Percentiles rank a stretch among this genome's conserved stretches.
Evolutionary conservation across 2,329 filamentous ascomycete genomes (phyloP).

Genomic region (Diaporthe vaccinii): DNA sequence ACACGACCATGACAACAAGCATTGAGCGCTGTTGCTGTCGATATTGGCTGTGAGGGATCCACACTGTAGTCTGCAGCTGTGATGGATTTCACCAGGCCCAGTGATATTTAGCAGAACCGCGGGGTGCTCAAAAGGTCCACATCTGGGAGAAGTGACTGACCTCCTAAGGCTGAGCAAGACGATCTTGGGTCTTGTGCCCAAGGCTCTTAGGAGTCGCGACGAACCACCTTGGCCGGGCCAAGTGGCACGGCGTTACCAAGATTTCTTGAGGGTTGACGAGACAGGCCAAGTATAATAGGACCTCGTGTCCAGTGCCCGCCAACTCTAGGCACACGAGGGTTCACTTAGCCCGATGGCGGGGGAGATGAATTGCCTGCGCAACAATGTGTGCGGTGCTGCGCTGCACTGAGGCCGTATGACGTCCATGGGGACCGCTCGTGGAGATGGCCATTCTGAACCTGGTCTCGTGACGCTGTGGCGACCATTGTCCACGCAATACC

Average conservation of each 20-base stretch:
- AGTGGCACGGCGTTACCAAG: slow-evolving; percentile 21
- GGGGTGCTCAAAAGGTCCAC: not conserved
- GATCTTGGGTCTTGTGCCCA: not conserved
- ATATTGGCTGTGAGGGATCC: not conserved
- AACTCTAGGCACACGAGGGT: slow-evolving; percentile 6
- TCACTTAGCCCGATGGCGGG: not conserved
- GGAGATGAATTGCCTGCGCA: not conserved
- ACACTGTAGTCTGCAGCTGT: not conserved
- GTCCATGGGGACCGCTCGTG: not conserved
- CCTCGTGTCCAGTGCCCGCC: not conserved
- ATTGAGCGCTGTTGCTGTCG: not conserved
- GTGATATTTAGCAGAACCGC: not conserved
- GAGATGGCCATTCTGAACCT: not conserved
- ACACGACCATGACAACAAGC: not conserved
- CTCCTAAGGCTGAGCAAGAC: not conserved
- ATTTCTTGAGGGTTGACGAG: slow-evolving; percentile 7
- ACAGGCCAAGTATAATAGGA: slow-evolving; percentile 4
- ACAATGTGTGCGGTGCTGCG: not conserved
- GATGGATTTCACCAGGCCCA: not conserved
- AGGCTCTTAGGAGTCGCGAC: slow-evolving; percentile 15
- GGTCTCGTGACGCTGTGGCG: slow-evolving; percentile 1
- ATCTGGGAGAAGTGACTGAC: not conserved
- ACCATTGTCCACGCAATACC: not conserved
- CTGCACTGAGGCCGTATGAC: not conserved
- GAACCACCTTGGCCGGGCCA: slow-evolving; percentile 30